Evolutionary conservation across 1,284 basidiomycete genomes (phyloP), one percentile per base, ranked within the genome.

Genomic region (Pseudozyma flocculosa): DNA sequence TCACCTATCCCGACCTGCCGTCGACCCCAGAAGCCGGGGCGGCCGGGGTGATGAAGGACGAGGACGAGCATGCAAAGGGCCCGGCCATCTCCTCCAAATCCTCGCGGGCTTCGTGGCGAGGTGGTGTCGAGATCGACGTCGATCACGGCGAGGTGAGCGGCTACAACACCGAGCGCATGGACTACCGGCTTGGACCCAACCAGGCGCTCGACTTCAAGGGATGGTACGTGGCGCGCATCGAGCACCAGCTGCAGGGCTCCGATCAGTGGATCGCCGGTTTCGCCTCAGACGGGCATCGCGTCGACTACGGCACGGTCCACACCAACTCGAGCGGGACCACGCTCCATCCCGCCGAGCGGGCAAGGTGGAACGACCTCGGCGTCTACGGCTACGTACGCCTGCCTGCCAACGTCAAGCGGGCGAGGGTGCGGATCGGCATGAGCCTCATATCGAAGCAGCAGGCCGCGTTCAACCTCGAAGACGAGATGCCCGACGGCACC

Each of bases 401-500:
- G 64, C 70, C 58, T 0, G 52, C 63, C 1, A 70, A 63, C 3
- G 79, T 80, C 15, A 62, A 70, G 15, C 74, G 73, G 2, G 82
- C 90, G 30, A 81, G 84, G 17, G 84, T 88, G 8, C 82, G 87
- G 10, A 80, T 91, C 1, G 88, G 87, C 0, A 86, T 88, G 10
- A 89, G 87, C 11, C 88, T 90, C 70, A 88, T 91, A 56, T 88
- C 87, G 0, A 79, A 86, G 15, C 85, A 86, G 8, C 88, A 90
- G 68, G 89, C 89, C 1, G 79, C 86, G 40, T 88, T 80, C 81
- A 88, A 67, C 83, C 85, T 80, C 0, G 85, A 89, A 30, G 63
- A 72, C 21, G 80, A 80, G 52, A 65, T 80, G 18, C 49, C 47
- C 11, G 54, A 78, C 60, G 83, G 82, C 0, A 82, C 80, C 40